These are phyloP conservation scores for Torulaspora gathmanii DNA, from an alignment of 805 yeast species.

Conservation along the genomic window DNA sequence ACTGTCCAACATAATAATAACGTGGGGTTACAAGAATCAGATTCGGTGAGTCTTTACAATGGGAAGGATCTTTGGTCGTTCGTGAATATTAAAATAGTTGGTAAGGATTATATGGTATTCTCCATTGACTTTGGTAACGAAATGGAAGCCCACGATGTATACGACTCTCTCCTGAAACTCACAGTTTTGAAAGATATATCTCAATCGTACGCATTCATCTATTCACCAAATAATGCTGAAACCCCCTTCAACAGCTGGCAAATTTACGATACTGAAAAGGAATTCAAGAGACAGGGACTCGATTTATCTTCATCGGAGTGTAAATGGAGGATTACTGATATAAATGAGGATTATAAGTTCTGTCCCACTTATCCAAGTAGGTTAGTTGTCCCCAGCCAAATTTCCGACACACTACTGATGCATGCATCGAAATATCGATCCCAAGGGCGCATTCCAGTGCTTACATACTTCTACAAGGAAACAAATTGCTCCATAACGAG, in stretches of 20 bases:
- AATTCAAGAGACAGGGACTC: constrained; percentile 70
- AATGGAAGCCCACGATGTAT: constrained; percentile 61
- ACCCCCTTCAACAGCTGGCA: constrained; percentile 64
- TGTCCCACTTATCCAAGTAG: constrained; percentile 71
- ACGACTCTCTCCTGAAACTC: constrained; percentile 61
- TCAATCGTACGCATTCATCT: constrained; percentile 75
- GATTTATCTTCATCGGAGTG: constrained; percentile 30
- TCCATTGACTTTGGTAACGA: constrained; percentile 68
- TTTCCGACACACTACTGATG: constrained; percentile 75
- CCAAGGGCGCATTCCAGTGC: constrained; percentile 75
- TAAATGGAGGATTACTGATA: constrained; percentile 65
- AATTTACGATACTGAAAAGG: constrained; percentile 55
- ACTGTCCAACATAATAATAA: constrained; percentile 13
- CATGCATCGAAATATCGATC: constrained; percentile 87
- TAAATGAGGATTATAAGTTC: constrained; percentile 62
- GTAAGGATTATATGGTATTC: constrained; percentile 80
- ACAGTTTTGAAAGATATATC: constrained; percentile 51
- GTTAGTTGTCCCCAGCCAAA: constrained; percentile 65
- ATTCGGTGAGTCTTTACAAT: constrained; percentile 12
- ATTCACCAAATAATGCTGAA: constrained; percentile 72
- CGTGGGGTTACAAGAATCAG: background rate
- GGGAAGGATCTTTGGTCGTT: constrained; percentile 35
- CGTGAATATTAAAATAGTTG: constrained; percentile 62
- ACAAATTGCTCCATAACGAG: constrained; percentile 78
- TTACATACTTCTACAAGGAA: constrained; percentile 66